These are phyloP conservation scores for Luvunga scandens DNA, from an alignment of 345 rosid species.

Conservation along the genomic window DNA sequence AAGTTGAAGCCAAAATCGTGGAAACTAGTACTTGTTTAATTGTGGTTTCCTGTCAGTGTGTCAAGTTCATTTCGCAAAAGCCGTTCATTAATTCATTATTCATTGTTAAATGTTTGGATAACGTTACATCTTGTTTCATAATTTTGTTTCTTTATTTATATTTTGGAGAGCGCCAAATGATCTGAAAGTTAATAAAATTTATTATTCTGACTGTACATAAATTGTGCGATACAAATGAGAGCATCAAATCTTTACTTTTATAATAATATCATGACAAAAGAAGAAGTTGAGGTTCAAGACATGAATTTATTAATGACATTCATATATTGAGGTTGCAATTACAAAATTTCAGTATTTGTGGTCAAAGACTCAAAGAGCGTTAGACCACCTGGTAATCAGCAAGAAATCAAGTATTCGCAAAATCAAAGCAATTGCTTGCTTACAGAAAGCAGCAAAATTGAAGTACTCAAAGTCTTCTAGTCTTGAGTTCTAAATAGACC, in stretches of 20 bases:
- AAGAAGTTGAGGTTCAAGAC: no score
- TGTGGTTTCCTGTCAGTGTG: constrained; percentile 1
- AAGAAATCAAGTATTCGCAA: neutral
- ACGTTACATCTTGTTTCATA: no score
- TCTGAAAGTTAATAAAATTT: no score
- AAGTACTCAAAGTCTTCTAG: neutral
- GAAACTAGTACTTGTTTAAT: neutral
- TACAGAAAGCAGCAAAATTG: neutral
- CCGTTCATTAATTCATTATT: neutral
- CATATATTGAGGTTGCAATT: neutral
- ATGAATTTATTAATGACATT: neutral
- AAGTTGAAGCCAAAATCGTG: neutral
- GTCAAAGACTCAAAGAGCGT: no score
- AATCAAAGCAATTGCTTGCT: neutral
- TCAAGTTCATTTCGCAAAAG: neutral
- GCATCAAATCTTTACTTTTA: no score
- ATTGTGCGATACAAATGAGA: no score
- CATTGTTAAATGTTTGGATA: no score
- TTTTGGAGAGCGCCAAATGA: no score
- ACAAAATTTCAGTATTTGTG: neutral
- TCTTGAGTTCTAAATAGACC: neutral
- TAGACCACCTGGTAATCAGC: constrained; percentile 3
- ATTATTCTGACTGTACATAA: no score
- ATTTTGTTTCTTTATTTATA: no score
- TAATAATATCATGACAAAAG: no score